These are phyloP conservation scores for Litchi chinensis DNA, from an alignment of 345 rosid species.

Conservation along the genomic window DNA sequence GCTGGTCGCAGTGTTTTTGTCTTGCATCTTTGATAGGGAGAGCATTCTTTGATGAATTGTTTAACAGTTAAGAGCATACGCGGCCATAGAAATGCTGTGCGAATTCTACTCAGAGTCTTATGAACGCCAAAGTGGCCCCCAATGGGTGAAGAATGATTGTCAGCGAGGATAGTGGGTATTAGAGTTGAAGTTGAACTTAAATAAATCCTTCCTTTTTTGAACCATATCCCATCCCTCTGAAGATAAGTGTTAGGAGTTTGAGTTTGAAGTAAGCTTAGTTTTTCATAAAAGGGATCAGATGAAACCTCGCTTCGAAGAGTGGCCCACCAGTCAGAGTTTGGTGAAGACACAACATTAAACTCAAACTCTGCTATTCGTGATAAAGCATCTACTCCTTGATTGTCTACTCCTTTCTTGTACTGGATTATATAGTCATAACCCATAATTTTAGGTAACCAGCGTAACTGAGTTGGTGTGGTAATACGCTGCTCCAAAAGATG, in stretches of 20 bases:
- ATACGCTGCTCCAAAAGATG: not conserved
- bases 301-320: not conserved
- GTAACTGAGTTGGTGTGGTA: not conserved
- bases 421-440: not conserved
- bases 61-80: not conserved
- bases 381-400: not conserved
- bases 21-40: not conserved
- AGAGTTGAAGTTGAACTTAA: not conserved
- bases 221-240: not conserved
- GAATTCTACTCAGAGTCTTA: not conserved
- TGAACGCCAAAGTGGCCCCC: not conserved
- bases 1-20: not conserved
- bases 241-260: not conserved
- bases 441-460: not conserved
- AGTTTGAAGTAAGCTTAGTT: too few relatives aligned
- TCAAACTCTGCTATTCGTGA: not conserved
- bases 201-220: not conserved
- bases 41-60: not conserved
- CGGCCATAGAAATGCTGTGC: not conserved
- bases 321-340: not conserved
- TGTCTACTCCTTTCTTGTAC: not conserved
- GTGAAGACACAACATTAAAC: not conserved
- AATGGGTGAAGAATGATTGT: not conserved
- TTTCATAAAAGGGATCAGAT: too few relatives aligned
- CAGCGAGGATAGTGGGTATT: not conserved